A percentile compares a stretch with the other conserved stretches of the same genome.
phyloP scores from a whole-genome alignment of 2,329 filamentous ascomycete genomes.

The Beauveria asiatica region DNA sequence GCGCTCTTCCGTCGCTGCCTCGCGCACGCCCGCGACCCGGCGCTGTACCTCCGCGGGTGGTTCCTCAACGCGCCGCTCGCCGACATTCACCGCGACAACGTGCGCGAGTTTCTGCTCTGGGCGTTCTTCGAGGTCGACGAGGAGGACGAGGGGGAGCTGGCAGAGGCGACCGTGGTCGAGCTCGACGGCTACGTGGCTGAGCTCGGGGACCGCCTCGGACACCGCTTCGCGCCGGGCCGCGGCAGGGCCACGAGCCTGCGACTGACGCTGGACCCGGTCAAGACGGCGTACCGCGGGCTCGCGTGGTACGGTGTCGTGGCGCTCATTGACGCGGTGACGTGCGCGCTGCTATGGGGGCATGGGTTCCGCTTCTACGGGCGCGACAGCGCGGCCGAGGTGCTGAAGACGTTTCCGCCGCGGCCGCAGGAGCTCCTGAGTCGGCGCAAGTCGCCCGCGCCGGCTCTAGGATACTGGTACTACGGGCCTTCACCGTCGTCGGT shows the following conservation, averaged over 20 bases:
- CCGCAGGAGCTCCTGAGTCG: conserved; percentile 38
- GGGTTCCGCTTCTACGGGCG: conserved; percentile 46
- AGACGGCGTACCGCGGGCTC: conserved; percentile 52
- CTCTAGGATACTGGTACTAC: conserved; percentile 54
- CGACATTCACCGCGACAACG: conserved; percentile 58
- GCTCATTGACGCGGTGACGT: conserved; percentile 43
- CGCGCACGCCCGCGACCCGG: conserved; percentile 43
- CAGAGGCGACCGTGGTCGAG: conserved; percentile 27
- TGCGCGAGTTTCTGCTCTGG: conserved; percentile 60
- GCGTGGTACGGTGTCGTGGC: conserved; percentile 55
- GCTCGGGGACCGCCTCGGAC: conserved; percentile 46
- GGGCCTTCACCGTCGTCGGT: not conserved
- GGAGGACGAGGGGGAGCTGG: conserved; percentile 20
- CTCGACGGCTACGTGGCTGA: conserved; percentile 39
- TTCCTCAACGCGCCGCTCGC: conserved; percentile 50
- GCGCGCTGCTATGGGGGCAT: conserved; percentile 34
- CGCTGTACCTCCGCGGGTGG: conserved; percentile 54
- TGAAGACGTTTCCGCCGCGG: conserved; percentile 48
- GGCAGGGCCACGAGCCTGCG: conserved; percentile 49
- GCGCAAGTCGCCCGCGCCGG: conserved; percentile 37
- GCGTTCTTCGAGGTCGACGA: conserved; percentile 49
- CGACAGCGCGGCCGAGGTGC: conserved; percentile 20
- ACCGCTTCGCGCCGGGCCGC: conserved; percentile 42
- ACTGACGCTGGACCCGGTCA: conserved; percentile 57
- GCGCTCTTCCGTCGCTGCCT: conserved; percentile 49